Percentiles rank a stretch among this genome's conserved stretches.
Conservation (phyloP, 2,329 filamentous ascomycete species). For the Nemania abortiva region DNA sequence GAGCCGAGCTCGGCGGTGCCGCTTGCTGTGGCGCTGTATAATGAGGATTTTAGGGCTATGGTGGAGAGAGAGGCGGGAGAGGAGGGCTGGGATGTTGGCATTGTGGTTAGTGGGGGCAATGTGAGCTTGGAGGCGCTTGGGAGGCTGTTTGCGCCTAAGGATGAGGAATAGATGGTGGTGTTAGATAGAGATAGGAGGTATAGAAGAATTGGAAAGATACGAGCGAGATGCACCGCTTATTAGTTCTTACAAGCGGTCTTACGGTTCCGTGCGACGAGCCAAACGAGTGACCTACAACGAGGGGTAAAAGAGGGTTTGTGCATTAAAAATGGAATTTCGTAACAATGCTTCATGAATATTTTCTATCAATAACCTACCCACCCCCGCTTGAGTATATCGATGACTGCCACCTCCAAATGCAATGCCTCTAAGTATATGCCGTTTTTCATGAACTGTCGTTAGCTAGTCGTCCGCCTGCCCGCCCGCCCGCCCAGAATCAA, state of each 20-base stretch:
- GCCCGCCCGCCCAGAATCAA: too few relatives aligned
- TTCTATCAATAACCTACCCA: background rate
- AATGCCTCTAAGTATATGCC: too few relatives aligned
- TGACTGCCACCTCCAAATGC: too few relatives aligned
- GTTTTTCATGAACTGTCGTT: too few relatives aligned
- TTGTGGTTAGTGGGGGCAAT: conserved; percentile 73
- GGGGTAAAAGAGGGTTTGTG: background rate
- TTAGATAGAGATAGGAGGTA: too few relatives aligned
- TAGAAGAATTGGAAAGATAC: background rate
- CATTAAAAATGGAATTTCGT: background rate
- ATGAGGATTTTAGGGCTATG: conserved; percentile 82
- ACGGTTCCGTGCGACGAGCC: background rate
- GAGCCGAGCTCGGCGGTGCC: conserved; percentile 91
- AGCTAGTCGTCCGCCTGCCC: too few relatives aligned
- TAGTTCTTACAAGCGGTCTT: background rate
- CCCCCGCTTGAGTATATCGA: background rate
- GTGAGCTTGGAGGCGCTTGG: conserved; percentile 66
- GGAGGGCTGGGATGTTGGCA: conserved; percentile 77
- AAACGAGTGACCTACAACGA: background rate
- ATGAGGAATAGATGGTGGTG: conserved; percentile 5
- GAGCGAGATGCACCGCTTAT: background rate
- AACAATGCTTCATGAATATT: background rate
- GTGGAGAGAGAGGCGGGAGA: conserved; percentile 78
- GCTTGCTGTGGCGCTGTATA: conserved; percentile 83
- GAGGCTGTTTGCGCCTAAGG: conserved; percentile 59